Percentiles rank a stretch among this genome's conserved stretches.
phyloP scores from a whole-genome alignment of 257 asterid species.

The Salvia miltiorrhiza region DNA sequence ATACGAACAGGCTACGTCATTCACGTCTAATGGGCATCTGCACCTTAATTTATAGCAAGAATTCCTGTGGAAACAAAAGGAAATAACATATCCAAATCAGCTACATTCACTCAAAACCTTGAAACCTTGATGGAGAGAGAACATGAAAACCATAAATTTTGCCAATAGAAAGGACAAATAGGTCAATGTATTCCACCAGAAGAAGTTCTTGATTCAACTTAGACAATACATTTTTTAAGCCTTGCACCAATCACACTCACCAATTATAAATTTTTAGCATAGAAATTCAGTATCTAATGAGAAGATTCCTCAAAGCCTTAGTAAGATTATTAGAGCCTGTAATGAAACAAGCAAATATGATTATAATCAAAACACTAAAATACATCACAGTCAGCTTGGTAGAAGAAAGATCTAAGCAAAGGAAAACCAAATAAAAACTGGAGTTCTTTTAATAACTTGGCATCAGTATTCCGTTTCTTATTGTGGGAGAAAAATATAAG shows the following conservation, averaged over 20 bases:
- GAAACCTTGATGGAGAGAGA: slow-evolving; percentile 1
- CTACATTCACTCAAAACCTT: background rate
- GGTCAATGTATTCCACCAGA: slow-evolving; percentile 10
- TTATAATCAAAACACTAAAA: background rate
- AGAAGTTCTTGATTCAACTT: background rate
- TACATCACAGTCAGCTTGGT: background rate
- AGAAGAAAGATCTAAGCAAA: background rate
- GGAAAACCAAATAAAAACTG: background rate
- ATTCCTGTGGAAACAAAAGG: background rate
- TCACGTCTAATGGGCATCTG: background rate
- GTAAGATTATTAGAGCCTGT: background rate
- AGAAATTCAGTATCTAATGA: background rate
- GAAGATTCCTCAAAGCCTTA: background rate
- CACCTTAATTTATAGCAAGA: slow-evolving; percentile 17
- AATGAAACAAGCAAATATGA: background rate
- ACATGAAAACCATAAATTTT: slow-evolving; percentile 20
- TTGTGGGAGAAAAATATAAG: background rate
- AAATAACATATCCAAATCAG: background rate
- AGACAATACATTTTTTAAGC: background rate
- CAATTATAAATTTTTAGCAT: background rate
- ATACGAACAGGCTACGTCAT: slow-evolving; percentile 4
- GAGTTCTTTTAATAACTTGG: background rate
- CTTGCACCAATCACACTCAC: background rate
- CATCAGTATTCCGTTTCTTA: background rate
- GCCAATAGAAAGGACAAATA: slow-evolving; percentile 14